Evolutionary conservation across 495 filamentous ascomycete genomes (phyloP).

Genomic region (Penicillium robsamsonii): DNA sequence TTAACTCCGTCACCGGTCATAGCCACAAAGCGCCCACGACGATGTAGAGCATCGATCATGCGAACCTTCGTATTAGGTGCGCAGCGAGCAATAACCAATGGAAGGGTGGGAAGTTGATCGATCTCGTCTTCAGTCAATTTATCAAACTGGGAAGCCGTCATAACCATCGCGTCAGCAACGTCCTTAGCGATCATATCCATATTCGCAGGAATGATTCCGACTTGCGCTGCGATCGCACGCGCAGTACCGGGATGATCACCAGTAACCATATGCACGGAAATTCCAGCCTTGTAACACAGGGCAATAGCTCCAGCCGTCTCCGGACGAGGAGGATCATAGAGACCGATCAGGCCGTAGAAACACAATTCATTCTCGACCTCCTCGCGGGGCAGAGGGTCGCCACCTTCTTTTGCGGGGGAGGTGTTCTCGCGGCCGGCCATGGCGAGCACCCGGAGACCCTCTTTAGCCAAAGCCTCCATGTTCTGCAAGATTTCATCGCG

Average conservation of each 20-base stretch:
- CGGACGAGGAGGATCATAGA: constrained; percentile 70
- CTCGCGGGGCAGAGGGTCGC: constrained; percentile 49
- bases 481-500: constrained; percentile 56
- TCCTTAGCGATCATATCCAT: constrained; percentile 50
- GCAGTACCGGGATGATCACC: constrained; percentile 69
- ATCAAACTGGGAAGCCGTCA: constrained; percentile 70
- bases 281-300: constrained; percentile 64
- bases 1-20: constrained; percentile 94
- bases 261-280: constrained; percentile 73
- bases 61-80: constrained; percentile 72
- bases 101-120: constrained; percentile 62
- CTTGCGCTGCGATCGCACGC: constrained; percentile 60
- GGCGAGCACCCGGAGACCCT: constrained; percentile 64
- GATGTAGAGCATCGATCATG: constrained; percentile 74
- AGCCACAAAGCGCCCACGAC: constrained; percentile 63
- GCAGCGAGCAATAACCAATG: constrained; percentile 69
- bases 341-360: constrained; percentile 66
- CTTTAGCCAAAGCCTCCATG: constrained; percentile 61
- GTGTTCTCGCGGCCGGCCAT: constrained; percentile 52
- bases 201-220: constrained; percentile 63
- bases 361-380: constrained; percentile 57
- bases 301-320: constrained; percentile 52
- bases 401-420: constrained; percentile 29
- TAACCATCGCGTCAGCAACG: constrained; percentile 62
- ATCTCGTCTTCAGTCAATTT: constrained; percentile 61